Evolutionary conservation across 805 yeast genomes (phyloP).

Genomic region (Komagataella populi): DNA sequence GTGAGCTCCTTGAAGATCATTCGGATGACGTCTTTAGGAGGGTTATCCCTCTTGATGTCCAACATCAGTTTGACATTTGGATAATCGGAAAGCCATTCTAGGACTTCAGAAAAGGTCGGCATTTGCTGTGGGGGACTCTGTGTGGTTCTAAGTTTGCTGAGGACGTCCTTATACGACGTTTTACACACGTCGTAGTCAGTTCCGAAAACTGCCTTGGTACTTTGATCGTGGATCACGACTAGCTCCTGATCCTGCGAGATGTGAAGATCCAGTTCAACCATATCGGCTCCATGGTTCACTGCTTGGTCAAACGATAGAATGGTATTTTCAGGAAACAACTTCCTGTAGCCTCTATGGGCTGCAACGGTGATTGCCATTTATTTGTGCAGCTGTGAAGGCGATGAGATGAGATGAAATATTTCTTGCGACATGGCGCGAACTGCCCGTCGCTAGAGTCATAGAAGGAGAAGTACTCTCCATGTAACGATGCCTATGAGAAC

Average conservation of each 20-base stretch:
- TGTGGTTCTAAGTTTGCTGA: not conserved
- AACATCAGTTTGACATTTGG: conserved; percentile 22
- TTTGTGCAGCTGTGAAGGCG: not conserved
- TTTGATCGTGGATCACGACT: not conserved
- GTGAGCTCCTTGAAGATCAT: conserved; percentile 12
- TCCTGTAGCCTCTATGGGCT: conserved; percentile 4
- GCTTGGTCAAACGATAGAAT: conserved; percentile 20
- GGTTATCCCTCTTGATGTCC: conserved; percentile 19
- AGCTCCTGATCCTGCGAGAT: conserved; percentile 5
- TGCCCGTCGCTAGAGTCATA: too few relatives aligned
- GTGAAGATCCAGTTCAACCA: conserved; percentile 12
- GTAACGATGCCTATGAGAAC: too few relatives aligned
- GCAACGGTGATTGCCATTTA: not conserved
- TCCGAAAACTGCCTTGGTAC: not conserved
- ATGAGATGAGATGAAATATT: not conserved
- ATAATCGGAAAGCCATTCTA: conserved; percentile 19
- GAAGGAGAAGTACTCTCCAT: too few relatives aligned
- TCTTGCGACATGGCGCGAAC: not conserved
- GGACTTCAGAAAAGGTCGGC: conserved; percentile 15
- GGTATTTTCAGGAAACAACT: conserved; percentile 21
- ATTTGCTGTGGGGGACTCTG: conserved; percentile 8
- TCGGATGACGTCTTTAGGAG: conserved; percentile 13
- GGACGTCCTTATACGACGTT: not conserved
- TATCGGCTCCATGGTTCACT: conserved; percentile 16
- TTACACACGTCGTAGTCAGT: not conserved